Evolutionary conservation across 2,329 filamentous ascomycete species (phyloP).

Genomic region (Aspergillus terreus): DNA sequence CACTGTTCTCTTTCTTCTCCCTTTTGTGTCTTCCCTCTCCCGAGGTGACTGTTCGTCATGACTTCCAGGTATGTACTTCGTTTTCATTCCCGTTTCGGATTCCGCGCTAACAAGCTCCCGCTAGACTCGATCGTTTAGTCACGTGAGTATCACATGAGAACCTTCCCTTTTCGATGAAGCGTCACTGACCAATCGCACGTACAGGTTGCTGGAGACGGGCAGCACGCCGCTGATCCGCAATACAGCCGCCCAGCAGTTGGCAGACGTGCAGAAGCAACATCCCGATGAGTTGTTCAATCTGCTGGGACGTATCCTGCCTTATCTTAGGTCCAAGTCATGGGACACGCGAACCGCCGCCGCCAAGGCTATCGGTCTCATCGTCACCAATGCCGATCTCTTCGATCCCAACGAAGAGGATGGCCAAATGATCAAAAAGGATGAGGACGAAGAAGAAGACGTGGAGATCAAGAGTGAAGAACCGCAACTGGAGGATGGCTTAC

Average conservation of each 20-base stretch:
- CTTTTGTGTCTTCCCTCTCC: background rate
- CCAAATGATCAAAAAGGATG: conserved; percentile 42
- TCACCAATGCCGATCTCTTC: conserved; percentile 80
- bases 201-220: conserved; percentile 89
- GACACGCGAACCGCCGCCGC: conserved; percentile 91
- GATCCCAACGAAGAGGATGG: conserved; percentile 80
- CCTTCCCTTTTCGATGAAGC: background rate
- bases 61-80: conserved; percentile 38
- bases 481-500: conserved; percentile 53
- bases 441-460: conserved; percentile 49
- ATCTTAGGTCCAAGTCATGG: conserved; percentile 92
- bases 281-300: conserved; percentile 97
- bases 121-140: conserved; percentile 77
- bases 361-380: conserved; percentile 90
- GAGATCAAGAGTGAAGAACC: conserved; percentile 36
- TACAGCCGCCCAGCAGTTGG: conserved; percentile 92
- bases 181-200: conserved; percentile 22
- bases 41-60: conserved; percentile 30
- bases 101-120: conserved; percentile 29
- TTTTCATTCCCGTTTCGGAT: conserved; percentile 17
- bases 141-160: conserved; percentile 61
- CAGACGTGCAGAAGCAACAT: conserved; percentile 96
- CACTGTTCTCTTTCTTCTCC: background rate
- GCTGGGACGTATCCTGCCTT: conserved; percentile 88
- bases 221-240: conserved; percentile 95